Evolutionary conservation across 768 basidiomycete genomes (phyloP).

Genomic region (Boletus rufocinnamomeus): DNA sequence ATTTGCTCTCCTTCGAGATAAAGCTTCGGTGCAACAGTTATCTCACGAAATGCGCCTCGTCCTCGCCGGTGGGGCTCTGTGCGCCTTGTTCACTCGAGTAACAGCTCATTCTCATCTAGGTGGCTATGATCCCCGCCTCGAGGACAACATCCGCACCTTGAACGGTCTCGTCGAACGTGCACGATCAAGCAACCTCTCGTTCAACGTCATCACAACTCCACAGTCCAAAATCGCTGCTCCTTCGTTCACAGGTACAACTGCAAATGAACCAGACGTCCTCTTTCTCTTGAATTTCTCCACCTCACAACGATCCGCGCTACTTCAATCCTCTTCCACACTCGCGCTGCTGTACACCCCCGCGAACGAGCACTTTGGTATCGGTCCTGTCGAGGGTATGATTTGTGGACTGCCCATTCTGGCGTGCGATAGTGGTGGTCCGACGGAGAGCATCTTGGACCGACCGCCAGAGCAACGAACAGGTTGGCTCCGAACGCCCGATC

Average conservation of each 20-base stretch:
- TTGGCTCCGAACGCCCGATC: constrained; percentile 66
- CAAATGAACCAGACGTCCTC: constrained; percentile 59
- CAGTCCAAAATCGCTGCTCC: constrained; percentile 43
- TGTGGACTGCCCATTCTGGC: constrained; percentile 90
- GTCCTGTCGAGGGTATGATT: constrained; percentile 92
- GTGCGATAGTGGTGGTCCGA: constrained; percentile 85
- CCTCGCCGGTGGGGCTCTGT: constrained; percentile 61
- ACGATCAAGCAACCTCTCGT: constrained; percentile 55
- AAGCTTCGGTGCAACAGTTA: constrained; percentile 18
- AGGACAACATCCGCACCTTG: constrained; percentile 80
- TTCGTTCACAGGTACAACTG: constrained; percentile 39
- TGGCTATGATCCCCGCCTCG: constrained; percentile 86
- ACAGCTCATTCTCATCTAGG: constrained; percentile 45
- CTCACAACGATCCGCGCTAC: constrained; percentile 77
- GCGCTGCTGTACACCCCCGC: constrained; percentile 90
- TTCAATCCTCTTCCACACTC: constrained; percentile 63
- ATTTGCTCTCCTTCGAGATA: constrained; percentile 59
- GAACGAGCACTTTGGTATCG: constrained; percentile 98
- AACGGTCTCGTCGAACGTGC: constrained; percentile 59
- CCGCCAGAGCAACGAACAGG: constrained; percentile 61
- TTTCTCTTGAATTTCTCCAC: constrained; percentile 94
- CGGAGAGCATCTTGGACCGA: constrained; percentile 71
- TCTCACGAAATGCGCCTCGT: constrained; percentile 62
- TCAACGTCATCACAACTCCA: constrained; percentile 53
- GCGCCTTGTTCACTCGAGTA: neutral